Evolutionary conservation across 2,329 filamentous ascomycete species (phyloP).

Genomic region (Aspergillus piperis): DNA sequence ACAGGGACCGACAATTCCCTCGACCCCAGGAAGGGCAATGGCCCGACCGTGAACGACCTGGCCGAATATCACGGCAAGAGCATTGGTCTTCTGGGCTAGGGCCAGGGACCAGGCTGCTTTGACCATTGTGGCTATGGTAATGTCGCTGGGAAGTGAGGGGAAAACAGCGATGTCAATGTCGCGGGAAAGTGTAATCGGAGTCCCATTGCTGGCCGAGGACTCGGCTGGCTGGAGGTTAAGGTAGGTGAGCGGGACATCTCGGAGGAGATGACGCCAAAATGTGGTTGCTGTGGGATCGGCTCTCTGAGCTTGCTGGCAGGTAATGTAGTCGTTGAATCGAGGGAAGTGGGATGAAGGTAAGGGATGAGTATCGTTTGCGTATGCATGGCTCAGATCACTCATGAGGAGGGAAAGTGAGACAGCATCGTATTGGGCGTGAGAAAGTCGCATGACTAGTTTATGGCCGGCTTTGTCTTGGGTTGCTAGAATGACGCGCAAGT

Average conservation of each 20-base stretch:
- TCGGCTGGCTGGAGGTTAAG: background rate
- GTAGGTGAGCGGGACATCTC: background rate
- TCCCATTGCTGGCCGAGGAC: background rate
- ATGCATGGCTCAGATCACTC: background rate
- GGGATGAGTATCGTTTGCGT: background rate
- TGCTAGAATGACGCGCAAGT: background rate
- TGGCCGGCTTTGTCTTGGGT: background rate
- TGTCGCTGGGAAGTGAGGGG: background rate
- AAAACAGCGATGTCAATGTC: background rate
- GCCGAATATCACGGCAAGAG: slow-evolving; percentile 58
- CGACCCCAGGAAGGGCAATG: slow-evolving; percentile 37
- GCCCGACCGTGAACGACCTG: slow-evolving; percentile 56
- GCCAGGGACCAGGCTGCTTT: slow-evolving; percentile 61
- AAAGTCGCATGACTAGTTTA: background rate
- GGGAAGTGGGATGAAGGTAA: background rate
- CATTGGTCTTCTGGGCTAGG: slow-evolving; percentile 53
- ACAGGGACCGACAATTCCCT: slow-evolving; percentile 23
- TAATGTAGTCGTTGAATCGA: background rate
- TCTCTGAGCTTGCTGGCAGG: background rate
- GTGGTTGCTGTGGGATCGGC: background rate
- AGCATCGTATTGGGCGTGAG: background rate
- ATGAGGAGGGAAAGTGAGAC: background rate
- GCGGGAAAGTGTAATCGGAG: background rate
- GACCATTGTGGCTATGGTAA: slow-evolving; percentile 45
- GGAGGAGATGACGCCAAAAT: background rate